Evolutionary conservation across 805 yeast genomes (phyloP).

Genomic region (Hanseniaspora occidentalis): DNA sequence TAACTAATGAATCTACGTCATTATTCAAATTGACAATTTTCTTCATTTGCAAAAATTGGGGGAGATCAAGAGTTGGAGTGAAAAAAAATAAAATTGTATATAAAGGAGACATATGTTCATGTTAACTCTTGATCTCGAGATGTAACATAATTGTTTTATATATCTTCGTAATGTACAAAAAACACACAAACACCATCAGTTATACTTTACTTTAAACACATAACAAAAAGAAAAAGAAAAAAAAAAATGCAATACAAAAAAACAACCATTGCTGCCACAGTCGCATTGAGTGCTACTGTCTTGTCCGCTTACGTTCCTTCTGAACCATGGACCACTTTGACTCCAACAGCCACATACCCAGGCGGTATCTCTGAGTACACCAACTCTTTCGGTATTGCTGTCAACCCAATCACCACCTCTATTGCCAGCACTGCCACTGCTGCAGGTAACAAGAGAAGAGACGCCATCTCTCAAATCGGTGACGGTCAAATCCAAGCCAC

Average conservation of each 20-base stretch:
- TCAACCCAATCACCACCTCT: conserved; percentile 33
- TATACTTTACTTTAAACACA: too few species aligned
- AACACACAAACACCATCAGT: neutral
- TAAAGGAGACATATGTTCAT: too few species aligned
- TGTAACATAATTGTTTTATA: too few species aligned
- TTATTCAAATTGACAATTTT: too few species aligned
- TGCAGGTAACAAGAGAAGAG: conserved; percentile 28
- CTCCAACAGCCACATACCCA: conserved; percentile 43
- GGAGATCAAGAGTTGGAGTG: too few species aligned
- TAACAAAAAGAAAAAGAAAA: neutral
- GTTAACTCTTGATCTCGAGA: too few species aligned
- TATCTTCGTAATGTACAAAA: too few species aligned
- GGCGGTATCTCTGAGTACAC: conserved; percentile 48
- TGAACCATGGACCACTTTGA: conserved; percentile 56
- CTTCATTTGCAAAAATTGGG: too few species aligned
- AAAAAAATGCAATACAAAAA: conserved; percentile 13
- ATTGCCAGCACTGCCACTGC: conserved; percentile 18
- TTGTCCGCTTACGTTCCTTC: conserved; percentile 50
- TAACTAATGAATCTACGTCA: too few species aligned
- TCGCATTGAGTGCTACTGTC: conserved; percentile 32
- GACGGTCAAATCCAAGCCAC: conserved; percentile 8
- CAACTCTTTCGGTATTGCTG: conserved; percentile 55
- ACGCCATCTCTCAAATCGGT: conserved; percentile 28
- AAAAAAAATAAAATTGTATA: too few species aligned
- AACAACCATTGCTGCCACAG: conserved; percentile 16